Base-by-base conservation (phyloP, 1,284 basidiomycete genomes). In the Ceraceosorus guamensis region DNA sequence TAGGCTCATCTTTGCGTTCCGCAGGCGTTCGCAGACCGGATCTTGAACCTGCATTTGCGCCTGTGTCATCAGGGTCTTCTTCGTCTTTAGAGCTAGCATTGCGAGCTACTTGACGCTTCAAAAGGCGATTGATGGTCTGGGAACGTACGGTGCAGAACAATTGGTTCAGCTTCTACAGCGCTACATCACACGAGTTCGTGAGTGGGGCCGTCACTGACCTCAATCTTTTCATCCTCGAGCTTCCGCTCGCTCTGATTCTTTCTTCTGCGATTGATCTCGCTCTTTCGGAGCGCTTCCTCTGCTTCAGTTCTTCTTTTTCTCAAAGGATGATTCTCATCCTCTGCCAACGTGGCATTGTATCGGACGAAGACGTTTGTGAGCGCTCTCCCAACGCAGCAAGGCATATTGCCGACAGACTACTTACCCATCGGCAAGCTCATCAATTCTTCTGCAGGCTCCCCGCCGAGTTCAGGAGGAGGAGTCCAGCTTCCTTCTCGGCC, bases 161-260 rank as follows among this genome's bases (percentile, higher is more conserved):
- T 48, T 32, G 45, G n/a, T 52, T 10, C 73, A 78, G 44, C 57
- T n/a, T n/a, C n/a, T n/a, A n/a, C n/a, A n/a, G 11, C 41, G 6
- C 31, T 30, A 2, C 18, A 5, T n/a, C 18, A 7, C 5, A 85
- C 16, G 34, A 18, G 30, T 33, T 18, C 41, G 30, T 37, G 49
- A 24, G 37, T 5, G 2, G 4, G 24, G 11, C 3, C 16, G 4
- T 8, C 5, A 55, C 60, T 13, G 14, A 63, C 61, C 57, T 67
- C 73, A 5, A 69, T 89, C 83, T 92, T 92, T 76, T 93, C 90
- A 68, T 93, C 90, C 73, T 92, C 88, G 18, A 91, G 80, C 76
- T 88, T 89, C 80, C 91, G 91, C 77, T 91, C 90, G 16, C 83
- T 85, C 59, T 91, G 80, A 65, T 91, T 87, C 69, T 85, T 87